A percentile compares a stretch with the other conserved stretches of the same genome.
Conservation (phyloP, 768 basidiomycete genomes). For the Rhodotorula toruloides region DNA sequence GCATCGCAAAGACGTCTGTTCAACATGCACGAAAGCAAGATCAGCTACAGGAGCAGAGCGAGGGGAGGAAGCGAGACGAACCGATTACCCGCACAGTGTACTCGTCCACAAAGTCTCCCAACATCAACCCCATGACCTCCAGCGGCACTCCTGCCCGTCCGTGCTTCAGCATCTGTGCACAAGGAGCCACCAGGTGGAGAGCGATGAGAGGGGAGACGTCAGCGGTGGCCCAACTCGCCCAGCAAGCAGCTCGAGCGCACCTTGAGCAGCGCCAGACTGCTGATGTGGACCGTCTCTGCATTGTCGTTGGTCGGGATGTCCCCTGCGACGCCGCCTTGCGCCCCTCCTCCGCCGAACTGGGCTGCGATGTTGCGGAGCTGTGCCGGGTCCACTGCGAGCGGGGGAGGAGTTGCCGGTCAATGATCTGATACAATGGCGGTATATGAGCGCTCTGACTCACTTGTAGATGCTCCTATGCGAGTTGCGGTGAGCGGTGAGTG, state of each 20-base stretch:
- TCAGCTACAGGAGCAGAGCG: neutral
- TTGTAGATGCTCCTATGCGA: too few relatives aligned
- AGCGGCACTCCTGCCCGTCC: slow-evolving; percentile 97
- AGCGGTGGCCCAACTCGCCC: neutral
- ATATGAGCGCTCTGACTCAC: too few relatives aligned
- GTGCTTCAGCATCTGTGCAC: slow-evolving; percentile 88
- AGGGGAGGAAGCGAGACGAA: neutral
- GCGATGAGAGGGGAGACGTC: slow-evolving; percentile 4
- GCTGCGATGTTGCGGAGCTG: slow-evolving; percentile 20
- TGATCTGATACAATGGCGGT: too few relatives aligned
- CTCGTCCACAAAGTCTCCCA: slow-evolving; percentile 97
- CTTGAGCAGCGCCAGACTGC: slow-evolving; percentile 92
- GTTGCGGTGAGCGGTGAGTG: neutral
- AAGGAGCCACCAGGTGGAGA: neutral
- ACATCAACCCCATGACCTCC: slow-evolving; percentile 99
- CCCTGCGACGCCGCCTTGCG: neutral
- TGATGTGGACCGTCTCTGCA: slow-evolving; percentile 74
- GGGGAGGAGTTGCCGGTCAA: neutral
- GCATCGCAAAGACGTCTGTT: slow-evolving; percentile 98
- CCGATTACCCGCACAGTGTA: slow-evolving; percentile 54
- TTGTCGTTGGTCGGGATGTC: slow-evolving; percentile 42
- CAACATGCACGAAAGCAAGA: slow-evolving; percentile 48
- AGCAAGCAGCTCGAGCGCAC: slow-evolving; percentile 50
- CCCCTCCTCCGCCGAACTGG: slow-evolving; percentile 32
- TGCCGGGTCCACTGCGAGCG: slow-evolving; percentile 17